Conservation (phyloP, 1,139 yeast species). For the Lodderomyces theae region DNA sequence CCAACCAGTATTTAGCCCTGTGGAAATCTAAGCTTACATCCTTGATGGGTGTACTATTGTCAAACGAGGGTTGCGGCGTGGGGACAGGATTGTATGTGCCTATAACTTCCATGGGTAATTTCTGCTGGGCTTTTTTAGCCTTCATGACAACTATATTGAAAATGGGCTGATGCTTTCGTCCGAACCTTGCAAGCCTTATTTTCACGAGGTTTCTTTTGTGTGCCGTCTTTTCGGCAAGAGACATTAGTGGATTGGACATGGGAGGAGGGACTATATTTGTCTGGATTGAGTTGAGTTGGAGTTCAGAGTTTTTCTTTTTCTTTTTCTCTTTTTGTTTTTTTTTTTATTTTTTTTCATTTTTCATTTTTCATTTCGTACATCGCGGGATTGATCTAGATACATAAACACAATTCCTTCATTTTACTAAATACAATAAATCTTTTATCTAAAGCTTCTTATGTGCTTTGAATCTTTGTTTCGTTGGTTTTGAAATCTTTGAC, state of each 20-base stretch:
- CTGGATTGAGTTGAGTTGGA: neutral
- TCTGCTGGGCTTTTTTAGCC: slow-evolving; percentile 69
- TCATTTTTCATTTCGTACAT: too few relatives aligned
- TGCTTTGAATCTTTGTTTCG: slow-evolving; percentile 48
- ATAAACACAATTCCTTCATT: too few relatives aligned
- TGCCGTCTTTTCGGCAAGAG: slow-evolving; percentile 10
- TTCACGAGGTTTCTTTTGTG: slow-evolving; percentile 17
- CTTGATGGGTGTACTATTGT: slow-evolving; percentile 38
- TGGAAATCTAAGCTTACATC: slow-evolving; percentile 82
- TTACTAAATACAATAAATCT: neutral
- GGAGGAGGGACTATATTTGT: too few relatives aligned
- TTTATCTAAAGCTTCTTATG: slow-evolving; percentile 42
- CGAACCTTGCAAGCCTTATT: slow-evolving; percentile 89
- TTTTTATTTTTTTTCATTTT: neutral
- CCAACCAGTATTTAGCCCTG: slow-evolving; percentile 95
- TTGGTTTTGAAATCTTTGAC: slow-evolving; percentile 36
- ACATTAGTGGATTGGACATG: slow-evolving; percentile 9
- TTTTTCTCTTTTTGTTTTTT: too few relatives aligned
- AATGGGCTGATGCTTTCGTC: slow-evolving; percentile 81
- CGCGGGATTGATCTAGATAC: too few relatives aligned
- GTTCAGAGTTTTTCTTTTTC: too few relatives aligned
- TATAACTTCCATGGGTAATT: slow-evolving; percentile 87
- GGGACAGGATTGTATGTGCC: slow-evolving; percentile 93
- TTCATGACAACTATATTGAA: slow-evolving; percentile 91
- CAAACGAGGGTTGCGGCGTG: slow-evolving; percentile 52